Base-by-base conservation (phyloP, 1,284 basidiomycete species). In the Apiotrichum mycotoxinovorans region DNA sequence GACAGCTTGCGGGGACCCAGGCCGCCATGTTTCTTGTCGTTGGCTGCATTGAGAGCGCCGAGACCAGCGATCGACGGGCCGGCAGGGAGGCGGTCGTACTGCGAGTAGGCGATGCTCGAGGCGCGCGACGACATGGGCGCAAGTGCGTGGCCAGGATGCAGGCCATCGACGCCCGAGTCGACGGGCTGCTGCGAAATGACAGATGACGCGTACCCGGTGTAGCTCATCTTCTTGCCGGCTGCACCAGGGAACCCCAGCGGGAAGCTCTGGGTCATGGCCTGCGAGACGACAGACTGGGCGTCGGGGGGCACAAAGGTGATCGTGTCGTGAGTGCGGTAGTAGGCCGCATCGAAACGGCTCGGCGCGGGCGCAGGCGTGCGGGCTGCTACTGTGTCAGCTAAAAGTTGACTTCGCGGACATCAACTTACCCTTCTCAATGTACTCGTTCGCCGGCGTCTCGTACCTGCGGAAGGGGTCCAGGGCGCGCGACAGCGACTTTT, bases 281-380 rank as follows among this genome's bases (percentile, higher is more conserved):
- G 94, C 8, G 92, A 95, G 55, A 91, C 87, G 37, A 96, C 83
- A 7, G 92, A 95, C 73, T 95, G 93, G 15, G 87, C 89, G 69
- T 98, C 95, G 20, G 91, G 90, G 2, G 94, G 93, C 62, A 98
- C 95, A 75, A 94, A 97, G 10, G 89, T 86, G 58, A 97, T 82
- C 0, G 93, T 85, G 72, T 97, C 94, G 77, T 98, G 94, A 0
- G 91, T 92, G 54, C 93, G 86, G 75, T 94, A 98, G 81, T 96
- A 98, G 70, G 87, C 87, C 43, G 90, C 83, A 72, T 97, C 94
- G 76, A 96, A 96, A 55, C 91, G 87, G 18, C 90, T 89, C 3
- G 89, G 89, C 43, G 89, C 88, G 34, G 66, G 68, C 14, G 62
- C 69, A 2, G 70, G 58, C 85, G 71, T 66, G 81, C 89, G 69